Conservation (phyloP, 306 rosid genomes). For the Crataegus laevigata region DNA sequence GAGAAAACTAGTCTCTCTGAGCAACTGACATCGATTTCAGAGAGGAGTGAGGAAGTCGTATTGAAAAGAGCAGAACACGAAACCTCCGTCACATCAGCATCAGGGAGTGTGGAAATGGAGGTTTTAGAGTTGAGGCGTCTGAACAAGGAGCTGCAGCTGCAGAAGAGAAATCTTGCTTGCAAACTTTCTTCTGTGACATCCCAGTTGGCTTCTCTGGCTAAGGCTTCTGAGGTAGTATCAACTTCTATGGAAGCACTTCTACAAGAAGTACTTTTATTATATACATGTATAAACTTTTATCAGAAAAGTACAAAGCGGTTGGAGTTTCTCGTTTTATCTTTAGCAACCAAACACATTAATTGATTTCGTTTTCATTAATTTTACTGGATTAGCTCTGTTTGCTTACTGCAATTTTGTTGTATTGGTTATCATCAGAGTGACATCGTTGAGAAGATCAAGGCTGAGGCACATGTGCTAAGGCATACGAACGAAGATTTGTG, state of each 20-base stretch:
- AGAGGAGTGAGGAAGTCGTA: conserved; percentile 29
- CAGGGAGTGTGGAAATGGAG: conserved; percentile 60
- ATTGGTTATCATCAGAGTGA: conserved; percentile 49
- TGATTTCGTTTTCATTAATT: not conserved
- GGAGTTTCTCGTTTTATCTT: too few relatives aligned
- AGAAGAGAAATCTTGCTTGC: conserved; percentile 78
- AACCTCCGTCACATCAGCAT: not conserved
- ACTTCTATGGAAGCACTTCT: not conserved
- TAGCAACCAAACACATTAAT: not conserved
- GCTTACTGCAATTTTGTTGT: not conserved
- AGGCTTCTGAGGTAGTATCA: conserved; percentile 53
- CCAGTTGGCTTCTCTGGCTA: conserved; percentile 48
- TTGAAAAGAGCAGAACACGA: conserved; percentile 30
- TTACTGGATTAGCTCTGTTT: not conserved
- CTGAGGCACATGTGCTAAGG: conserved; percentile 79
- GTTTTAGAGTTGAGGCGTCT: conserved; percentile 82
- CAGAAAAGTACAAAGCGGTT: too few relatives aligned
- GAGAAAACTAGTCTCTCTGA: conserved; percentile 48
- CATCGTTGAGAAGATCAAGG: conserved; percentile 66
- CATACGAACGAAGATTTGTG: conserved; percentile 81
- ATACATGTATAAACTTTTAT: too few relatives aligned
- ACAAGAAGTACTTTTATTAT: too few relatives aligned
- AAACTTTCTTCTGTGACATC: conserved; percentile 61
- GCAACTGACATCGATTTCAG: conserved; percentile 40
- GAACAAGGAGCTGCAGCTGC: conserved; percentile 88